phyloP scores from a whole-genome alignment of 78 protist species.

The Isochrysis galbana region DNA sequence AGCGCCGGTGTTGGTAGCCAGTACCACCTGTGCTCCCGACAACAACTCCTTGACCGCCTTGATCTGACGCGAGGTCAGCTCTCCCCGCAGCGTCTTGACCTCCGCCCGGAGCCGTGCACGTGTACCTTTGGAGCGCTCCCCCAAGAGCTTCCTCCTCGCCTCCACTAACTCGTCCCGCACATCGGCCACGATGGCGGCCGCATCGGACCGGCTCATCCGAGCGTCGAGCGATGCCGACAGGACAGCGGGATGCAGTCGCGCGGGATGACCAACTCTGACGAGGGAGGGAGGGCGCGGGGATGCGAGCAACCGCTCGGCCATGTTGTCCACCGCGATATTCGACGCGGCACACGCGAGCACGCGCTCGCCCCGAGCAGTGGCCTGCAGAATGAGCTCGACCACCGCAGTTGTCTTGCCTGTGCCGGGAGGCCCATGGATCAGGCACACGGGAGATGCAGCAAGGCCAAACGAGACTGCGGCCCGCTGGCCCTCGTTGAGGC shows the following conservation, averaged over 20 bases:
- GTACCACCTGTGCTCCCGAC: slow-evolving; percentile 17
- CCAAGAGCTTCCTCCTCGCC: not conserved
- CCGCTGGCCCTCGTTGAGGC: slow-evolving; percentile 56
- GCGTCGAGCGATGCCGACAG: slow-evolving; percentile 60
- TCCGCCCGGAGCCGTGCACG: slow-evolving; percentile 8
- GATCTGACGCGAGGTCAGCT: slow-evolving; percentile 21
- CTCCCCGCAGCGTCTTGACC: slow-evolving; percentile 15
- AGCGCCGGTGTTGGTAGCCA: slow-evolving; percentile 37
- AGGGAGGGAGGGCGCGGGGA: slow-evolving; percentile 25
- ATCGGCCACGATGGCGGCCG: slow-evolving; percentile 2
- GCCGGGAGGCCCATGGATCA: slow-evolving; percentile 85
- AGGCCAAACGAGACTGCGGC: slow-evolving; percentile 61
- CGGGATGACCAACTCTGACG: slow-evolving; percentile 87
- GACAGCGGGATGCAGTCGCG: slow-evolving; percentile 68
- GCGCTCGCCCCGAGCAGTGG: slow-evolving; percentile 46
- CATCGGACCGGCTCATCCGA: slow-evolving; percentile 2
- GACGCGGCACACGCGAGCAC: slow-evolving; percentile 71
- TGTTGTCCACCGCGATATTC: slow-evolving; percentile 75
- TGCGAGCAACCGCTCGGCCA: slow-evolving; percentile 48
- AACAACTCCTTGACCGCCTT: not conserved
- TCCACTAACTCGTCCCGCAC: not conserved
- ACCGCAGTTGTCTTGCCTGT: slow-evolving; percentile 84
- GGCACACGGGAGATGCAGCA: slow-evolving; percentile 27
- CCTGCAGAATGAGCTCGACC: slow-evolving; percentile 73
- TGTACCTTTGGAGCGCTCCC: not conserved